Evolutionary conservation across 192 early-diverging fungal genomes (phyloP), one percentile per base, ranked within the genome.

Genomic region (Coemansia erecta): DNA sequence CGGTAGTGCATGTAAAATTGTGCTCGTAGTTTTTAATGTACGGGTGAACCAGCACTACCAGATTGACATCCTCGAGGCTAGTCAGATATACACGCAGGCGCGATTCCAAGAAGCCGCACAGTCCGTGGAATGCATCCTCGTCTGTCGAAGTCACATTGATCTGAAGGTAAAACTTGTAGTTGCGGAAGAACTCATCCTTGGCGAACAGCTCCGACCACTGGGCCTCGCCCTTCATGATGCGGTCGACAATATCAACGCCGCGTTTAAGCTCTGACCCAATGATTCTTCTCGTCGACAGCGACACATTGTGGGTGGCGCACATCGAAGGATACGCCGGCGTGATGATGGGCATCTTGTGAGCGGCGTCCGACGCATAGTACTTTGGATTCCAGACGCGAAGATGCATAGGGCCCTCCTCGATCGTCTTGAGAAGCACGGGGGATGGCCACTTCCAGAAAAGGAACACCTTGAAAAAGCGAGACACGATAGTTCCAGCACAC

Each of bases 311-410:
- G 3, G 97, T 99, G 4, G 94, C 86, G 70, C 95, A 97, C 94
- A 95, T 97, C 21, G 92, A 93, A 24, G 97, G 97, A 60, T 99
- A 99, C 3, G 97, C 94, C 5, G 97, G 97, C 10, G 97, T 99
- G 63, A 99, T 99, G 56, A 99, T 92, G 8, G 97, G 97, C 94
- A 99, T 97, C 21, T 85, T 82, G 69, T 99, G 97, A 7, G 66
- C 80, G 56, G 76, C 80, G 65, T 99, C 94, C 8, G 80, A 76
- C 0, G 85, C 82, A 71, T 95, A 93, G 4, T 94, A 56, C 70
- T 85, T 85, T 51, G 97, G 95, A 68, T 99, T 99, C 97, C 97
- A 99, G 8, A 97, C 92, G 24, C 90, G 81, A 9, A 95, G 87
- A 39, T 86, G 84, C 19, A 94, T 79, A 0, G 94, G 89, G 8